Evolutionary conservation across 2,329 filamentous ascomycete genomes (phyloP).

Genomic region (Aspergillus pseudoglaucus): DNA sequence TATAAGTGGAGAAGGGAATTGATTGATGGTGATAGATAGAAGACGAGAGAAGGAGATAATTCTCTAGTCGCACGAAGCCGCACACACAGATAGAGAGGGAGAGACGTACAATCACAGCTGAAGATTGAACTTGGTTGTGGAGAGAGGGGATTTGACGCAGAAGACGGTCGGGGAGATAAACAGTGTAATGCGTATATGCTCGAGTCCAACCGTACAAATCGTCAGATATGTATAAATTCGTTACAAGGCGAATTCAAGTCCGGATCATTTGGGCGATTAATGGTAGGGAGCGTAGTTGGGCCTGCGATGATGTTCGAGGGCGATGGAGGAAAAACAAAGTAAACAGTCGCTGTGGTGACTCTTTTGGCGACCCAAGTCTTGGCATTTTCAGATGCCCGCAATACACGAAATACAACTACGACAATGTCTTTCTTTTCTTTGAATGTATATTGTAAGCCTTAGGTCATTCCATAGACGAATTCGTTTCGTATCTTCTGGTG

Average conservation of each 20-base stretch:
- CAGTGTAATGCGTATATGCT: neutral
- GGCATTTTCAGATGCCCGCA: neutral
- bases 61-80: neutral
- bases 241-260: neutral
- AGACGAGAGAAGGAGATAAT: neutral
- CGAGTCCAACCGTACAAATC: neutral
- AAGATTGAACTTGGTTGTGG: neutral
- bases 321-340: conserved; percentile 9
- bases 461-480: no score
- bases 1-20: neutral
- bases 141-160: neutral
- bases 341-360: conserved; percentile 21
- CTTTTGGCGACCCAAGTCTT: neutral
- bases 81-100: neutral
- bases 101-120: no score
- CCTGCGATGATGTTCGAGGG: neutral
- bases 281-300: conserved; percentile 4
- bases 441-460: no score
- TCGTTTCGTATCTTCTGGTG: no score
- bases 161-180: neutral
- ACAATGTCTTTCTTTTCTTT: no score
- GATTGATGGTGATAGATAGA: neutral
- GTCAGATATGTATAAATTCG: neutral
- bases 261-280: neutral
- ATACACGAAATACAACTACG: no score